These are phyloP conservation scores for Thielaviopsis musarum DNA, from an alignment of 2,329 filamentous ascomycete genomes.

Conservation along the genomic window DNA sequence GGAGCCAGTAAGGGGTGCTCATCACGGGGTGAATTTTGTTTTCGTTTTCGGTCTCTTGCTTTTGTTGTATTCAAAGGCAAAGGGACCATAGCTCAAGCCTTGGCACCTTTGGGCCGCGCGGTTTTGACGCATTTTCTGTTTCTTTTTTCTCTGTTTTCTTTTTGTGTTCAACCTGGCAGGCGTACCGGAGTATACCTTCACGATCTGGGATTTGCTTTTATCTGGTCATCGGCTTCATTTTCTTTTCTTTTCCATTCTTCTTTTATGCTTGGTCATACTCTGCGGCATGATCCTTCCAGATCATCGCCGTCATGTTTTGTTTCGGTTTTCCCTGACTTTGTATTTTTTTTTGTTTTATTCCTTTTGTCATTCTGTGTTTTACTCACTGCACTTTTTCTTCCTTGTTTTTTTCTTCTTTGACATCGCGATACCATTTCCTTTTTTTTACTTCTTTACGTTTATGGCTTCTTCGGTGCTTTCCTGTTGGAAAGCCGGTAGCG, in stretches of 20 bases:
- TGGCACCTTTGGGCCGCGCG: background rate
- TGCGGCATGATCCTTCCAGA: too few species aligned
- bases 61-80: background rate
- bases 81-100: background rate
- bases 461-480: background rate
- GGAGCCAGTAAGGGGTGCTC: constrained; percentile 30
- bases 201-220: constrained; percentile 5
- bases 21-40: background rate
- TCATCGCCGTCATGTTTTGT: too few species aligned
- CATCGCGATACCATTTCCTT: constrained; percentile 1
- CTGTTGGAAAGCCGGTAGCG: background rate
- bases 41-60: constrained; percentile 1
- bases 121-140: background rate
- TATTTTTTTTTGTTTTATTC: constrained; percentile 11
- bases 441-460: constrained; percentile 7
- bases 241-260: constrained; percentile 1
- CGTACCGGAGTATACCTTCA: constrained; percentile 2
- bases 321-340: too few species aligned
- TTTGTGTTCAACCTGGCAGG: constrained; percentile 2
- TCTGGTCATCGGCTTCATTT: constrained; percentile 12
- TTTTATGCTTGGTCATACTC: background rate
- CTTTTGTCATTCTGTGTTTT: constrained; percentile 3
- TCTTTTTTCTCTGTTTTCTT: constrained; percentile 1
- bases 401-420: constrained; percentile 4
- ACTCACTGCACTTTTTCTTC: constrained; percentile 4